Evolutionary conservation across 2,329 filamentous ascomycete species (phyloP).

Genomic region (Penicillium decumbens): DNA sequence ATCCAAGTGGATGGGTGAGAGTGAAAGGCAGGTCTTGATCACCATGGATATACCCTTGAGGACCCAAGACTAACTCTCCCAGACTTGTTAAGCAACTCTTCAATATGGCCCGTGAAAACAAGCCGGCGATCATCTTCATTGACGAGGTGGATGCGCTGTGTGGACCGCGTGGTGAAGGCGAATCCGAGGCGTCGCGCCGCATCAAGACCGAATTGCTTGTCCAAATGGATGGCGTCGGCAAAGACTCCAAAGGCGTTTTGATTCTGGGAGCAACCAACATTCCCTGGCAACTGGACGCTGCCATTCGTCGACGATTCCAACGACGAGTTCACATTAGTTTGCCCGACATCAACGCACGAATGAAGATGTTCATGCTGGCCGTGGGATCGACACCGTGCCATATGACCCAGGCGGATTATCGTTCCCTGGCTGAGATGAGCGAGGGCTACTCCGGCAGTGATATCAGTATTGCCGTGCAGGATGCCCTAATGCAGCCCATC

Average conservation of each 20-base stretch:
- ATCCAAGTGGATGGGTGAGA: slow-evolving; percentile 99
- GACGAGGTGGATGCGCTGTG: slow-evolving; percentile 97
- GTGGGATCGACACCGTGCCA: slow-evolving; percentile 91
- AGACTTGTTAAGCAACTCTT: slow-evolving; percentile 95
- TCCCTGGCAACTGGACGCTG: slow-evolving; percentile 95
- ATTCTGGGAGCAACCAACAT: slow-evolving; percentile 97
- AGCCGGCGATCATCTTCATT: slow-evolving; percentile 97
- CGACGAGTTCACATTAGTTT: slow-evolving; percentile 91
- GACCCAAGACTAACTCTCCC: neutral
- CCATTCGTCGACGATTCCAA: slow-evolving; percentile 94
- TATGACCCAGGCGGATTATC: slow-evolving; percentile 71
- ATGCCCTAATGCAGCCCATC: slow-evolving; percentile 95
- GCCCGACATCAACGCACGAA: slow-evolving; percentile 79
- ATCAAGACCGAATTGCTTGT: slow-evolving; percentile 99
- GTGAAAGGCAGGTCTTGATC: slow-evolving; percentile 66
- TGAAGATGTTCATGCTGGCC: slow-evolving; percentile 91
- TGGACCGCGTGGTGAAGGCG: slow-evolving; percentile 86
- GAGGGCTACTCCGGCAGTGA: slow-evolving; percentile 96
- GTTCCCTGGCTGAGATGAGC: slow-evolving; percentile 71
- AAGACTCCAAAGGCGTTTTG: slow-evolving; percentile 87
- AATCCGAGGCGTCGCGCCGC: slow-evolving; percentile 91
- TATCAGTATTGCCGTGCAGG: slow-evolving; percentile 92
- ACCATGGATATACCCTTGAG: neutral
- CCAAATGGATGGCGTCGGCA: slow-evolving; percentile 98
- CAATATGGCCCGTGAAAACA: slow-evolving; percentile 96